Percentiles rank a stretch among this genome's conserved stretches.
phyloP scores from a whole-genome alignment of 441 rosid genomes.

The Raphanus hybrid region DNA sequence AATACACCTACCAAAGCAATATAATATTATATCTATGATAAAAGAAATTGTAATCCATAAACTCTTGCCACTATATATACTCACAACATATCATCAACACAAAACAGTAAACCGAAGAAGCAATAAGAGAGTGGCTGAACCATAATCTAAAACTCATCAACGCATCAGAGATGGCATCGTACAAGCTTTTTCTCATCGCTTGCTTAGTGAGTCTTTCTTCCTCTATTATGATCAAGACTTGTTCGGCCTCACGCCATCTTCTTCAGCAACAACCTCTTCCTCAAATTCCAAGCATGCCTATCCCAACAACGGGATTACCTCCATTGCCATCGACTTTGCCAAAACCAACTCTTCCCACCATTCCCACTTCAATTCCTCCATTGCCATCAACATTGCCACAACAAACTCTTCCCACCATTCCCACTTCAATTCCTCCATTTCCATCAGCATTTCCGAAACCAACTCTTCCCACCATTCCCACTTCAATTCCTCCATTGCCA shows the following conservation, averaged over 20 bases:
- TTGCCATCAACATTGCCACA: background rate
- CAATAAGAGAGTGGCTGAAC: conserved; percentile 14
- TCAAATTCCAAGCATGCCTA: too few species aligned
- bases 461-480: conserved; percentile 5
- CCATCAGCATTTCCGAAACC: background rate
- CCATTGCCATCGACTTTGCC: too few species aligned
- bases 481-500: conserved; percentile 14
- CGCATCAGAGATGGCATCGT: conserved; percentile 28
- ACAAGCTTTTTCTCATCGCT: conserved; percentile 33
- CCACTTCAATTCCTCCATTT: background rate
- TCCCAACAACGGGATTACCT: too few species aligned
- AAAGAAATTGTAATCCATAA: background rate
- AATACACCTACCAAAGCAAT: too few species aligned
- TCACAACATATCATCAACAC: conserved; percentile 19
- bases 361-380: too few species aligned
- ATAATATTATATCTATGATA: background rate
- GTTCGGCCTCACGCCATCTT: conserved; percentile 23
- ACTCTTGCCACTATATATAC: conserved; percentile 32
- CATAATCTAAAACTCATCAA: conserved; percentile 12
- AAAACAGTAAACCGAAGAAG: conserved; percentile 10
- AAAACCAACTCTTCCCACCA: too few species aligned
- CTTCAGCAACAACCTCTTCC: too few species aligned
- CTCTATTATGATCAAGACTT: conserved; percentile 27
- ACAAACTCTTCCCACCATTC: background rate
- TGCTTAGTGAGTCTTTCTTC: conserved; percentile 31